Percentiles rank a stretch among this genome's conserved stretches.
phyloP scores from a whole-genome alignment of 208 protist genomes.

The Trypanosoma caninum region DNA sequence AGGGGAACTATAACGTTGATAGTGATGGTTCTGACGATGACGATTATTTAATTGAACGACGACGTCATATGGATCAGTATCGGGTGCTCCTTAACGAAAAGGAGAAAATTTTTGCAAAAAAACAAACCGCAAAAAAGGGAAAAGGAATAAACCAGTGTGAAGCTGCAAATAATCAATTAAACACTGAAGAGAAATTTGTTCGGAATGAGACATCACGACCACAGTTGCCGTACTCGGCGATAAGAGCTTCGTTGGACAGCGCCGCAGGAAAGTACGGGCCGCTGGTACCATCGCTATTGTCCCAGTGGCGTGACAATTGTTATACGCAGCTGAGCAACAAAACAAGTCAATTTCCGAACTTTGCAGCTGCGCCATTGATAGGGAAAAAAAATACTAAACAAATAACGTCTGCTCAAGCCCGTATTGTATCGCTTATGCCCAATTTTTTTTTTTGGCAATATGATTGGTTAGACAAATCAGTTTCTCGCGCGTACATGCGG shows the following conservation, averaged over 20 bases:
- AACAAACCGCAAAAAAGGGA: neutral
- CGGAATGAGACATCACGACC: neutral
- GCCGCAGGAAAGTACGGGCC: conserved; percentile 19
- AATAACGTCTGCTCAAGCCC: neutral
- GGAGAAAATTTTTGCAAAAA: neutral
- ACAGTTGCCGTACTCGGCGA: conserved; percentile 6
- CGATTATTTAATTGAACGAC: neutral
- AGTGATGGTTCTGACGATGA: conserved; percentile 2
- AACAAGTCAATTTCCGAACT: too few species aligned
- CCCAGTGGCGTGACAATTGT: neutral
- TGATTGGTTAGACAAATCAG: conserved; percentile 1
- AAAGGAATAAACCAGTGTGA: neutral
- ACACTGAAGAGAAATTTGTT: neutral
- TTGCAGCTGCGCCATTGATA: neutral
- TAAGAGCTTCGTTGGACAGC: conserved; percentile 8
- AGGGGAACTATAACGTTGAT: too few species aligned
- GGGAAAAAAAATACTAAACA: neutral
- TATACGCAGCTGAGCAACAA: conserved; percentile 7
- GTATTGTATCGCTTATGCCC: conserved; percentile 6
- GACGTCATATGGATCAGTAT: too few species aligned
- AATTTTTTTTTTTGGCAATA: conserved; percentile 16
- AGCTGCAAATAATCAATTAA: neutral
- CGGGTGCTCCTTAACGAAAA: too few species aligned
- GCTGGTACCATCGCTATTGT: conserved; percentile 11
- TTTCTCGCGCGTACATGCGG: neutral